Base-by-base conservation (phyloP, 345 rosid species). In the Zanthoxylum bungeanum region DNA sequence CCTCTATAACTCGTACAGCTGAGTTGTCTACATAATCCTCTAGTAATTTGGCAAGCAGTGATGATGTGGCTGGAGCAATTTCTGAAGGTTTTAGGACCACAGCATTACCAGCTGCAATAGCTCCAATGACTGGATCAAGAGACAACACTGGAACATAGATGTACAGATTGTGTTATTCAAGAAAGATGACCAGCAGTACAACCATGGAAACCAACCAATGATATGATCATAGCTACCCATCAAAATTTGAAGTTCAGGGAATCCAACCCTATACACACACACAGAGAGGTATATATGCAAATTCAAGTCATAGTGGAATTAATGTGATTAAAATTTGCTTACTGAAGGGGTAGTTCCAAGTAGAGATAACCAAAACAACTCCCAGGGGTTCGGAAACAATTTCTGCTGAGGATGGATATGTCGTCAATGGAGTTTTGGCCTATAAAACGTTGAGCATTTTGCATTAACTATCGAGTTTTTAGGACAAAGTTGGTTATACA, bases 261-360 rank as follows among this genome's bases (percentile, higher is more conserved):
- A n/a, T n/a, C n/a, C n/a, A n/a, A n/a, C n/a, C n/a, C n/a, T n/a
- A n/a, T n/a, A n/a, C n/a, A n/a, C n/a, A n/a, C n/a, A n/a, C n/a
- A n/a, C n/a, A n/a, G n/a, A n/a, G n/a, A n/a, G n/a, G n/a, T n/a
- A n/a, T n/a, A n/a, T n/a, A n/a, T n/a, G n/a, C n/a, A n/a, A n/a
- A n/a, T n/a, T n/a, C n/a, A n/a, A n/a, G n/a, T n/a, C n/a, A n/a
- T n/a, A n/a, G n/a, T n/a, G n/a, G n/a, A n/a, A n/a, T n/a, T n/a
- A 44, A 44, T 44, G 49, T 58, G 21, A 27, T 40, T 14, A 71
- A 19, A n/a, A 49, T 46, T 7, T 61, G 69, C 90, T 58, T 83
- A 91, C 98, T 12, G 71, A 91, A 86, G 30, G 95, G 98, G 66
- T 80, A 91, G 66, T 91, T 93, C 97, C 98, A 93, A 33, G 98